A percentile compares a stretch with the other conserved stretches of the same genome.
Evolutionary conservation across 345 rosid species (phyloP).

Genomic region (Cardiospermum halicacabum): DNA sequence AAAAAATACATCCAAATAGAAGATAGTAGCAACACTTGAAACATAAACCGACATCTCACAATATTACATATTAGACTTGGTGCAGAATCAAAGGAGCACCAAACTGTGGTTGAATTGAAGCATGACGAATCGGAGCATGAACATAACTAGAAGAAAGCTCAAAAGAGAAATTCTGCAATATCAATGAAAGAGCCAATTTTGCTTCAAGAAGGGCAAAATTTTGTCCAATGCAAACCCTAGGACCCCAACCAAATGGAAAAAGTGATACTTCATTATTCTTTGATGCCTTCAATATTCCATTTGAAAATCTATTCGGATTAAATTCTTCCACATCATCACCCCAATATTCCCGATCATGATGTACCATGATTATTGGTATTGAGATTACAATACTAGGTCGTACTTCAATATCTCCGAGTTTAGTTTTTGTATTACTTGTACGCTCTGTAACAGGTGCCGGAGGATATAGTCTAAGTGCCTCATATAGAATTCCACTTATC

Average conservation of each 20-base stretch:
- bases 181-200: slow-evolving; percentile 34
- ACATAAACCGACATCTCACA: too few relatives aligned
- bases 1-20: too few relatives aligned
- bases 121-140: slow-evolving; percentile 51
- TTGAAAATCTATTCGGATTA: slow-evolving; percentile 58
- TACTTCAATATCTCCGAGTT: slow-evolving; percentile 45
- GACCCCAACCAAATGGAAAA: slow-evolving; percentile 62
- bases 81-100: too few relatives aligned
- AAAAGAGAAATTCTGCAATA: slow-evolving; percentile 35
- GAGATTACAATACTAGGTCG: slow-evolving; percentile 43
- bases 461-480: slow-evolving; percentile 61
- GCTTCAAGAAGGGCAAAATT: slow-evolving; percentile 59
- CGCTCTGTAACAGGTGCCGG: slow-evolving; percentile 38
- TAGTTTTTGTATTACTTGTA: slow-evolving; percentile 39
- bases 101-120: slow-evolving; percentile 39
- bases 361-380: slow-evolving; percentile 42
- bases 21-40: too few relatives aligned
- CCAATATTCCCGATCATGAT: slow-evolving; percentile 52
- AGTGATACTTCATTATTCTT: slow-evolving; percentile 49
- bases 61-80: too few relatives aligned
- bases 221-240: slow-evolving; percentile 62
- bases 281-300: slow-evolving; percentile 58
- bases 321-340: slow-evolving; percentile 61
- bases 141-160: slow-evolving; percentile 41
- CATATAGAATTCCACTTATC: slow-evolving; percentile 50